Evolutionary conservation across 768 basidiomycete genomes (phyloP).

Genomic region (Serendipita vermifera): DNA sequence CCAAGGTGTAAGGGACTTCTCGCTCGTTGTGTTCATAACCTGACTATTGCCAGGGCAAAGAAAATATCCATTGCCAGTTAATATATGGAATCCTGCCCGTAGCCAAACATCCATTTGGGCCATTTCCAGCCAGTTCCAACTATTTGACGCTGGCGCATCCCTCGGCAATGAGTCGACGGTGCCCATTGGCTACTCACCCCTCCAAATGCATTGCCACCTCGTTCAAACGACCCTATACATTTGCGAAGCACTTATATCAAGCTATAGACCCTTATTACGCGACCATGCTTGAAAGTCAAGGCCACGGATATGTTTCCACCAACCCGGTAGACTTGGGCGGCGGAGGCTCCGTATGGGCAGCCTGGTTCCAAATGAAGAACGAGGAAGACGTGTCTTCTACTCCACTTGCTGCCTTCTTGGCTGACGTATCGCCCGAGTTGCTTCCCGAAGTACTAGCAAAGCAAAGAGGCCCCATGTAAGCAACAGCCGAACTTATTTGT

Average conservation of each 20-base stretch:
- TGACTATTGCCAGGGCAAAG: background rate
- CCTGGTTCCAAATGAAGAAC: background rate
- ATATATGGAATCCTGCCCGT: background rate
- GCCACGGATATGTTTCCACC: no score
- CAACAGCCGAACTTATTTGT: no score
- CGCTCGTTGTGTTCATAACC: background rate
- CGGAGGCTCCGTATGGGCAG: background rate
- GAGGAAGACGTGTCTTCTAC: background rate
- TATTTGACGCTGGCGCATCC: slow-evolving; percentile 1
- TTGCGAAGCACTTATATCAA: background rate
- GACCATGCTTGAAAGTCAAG: no score
- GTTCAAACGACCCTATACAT: background rate
- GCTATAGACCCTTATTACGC: slow-evolving; percentile 1
- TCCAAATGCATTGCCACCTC: slow-evolving; percentile 2
- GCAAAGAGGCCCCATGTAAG: background rate
- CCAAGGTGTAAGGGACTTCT: background rate
- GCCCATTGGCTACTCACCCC: background rate
- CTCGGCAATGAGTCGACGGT: background rate
- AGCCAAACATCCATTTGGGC: slow-evolving; percentile 2
- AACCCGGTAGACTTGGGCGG: background rate
- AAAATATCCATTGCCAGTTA: background rate
- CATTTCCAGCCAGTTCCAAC: background rate
- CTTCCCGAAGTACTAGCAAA: background rate
- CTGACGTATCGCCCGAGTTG: background rate
- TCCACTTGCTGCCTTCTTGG: background rate